Base-by-base conservation (phyloP, 2,329 filamentous ascomycete species). In the Pseudocercospora eumusae region DNA sequence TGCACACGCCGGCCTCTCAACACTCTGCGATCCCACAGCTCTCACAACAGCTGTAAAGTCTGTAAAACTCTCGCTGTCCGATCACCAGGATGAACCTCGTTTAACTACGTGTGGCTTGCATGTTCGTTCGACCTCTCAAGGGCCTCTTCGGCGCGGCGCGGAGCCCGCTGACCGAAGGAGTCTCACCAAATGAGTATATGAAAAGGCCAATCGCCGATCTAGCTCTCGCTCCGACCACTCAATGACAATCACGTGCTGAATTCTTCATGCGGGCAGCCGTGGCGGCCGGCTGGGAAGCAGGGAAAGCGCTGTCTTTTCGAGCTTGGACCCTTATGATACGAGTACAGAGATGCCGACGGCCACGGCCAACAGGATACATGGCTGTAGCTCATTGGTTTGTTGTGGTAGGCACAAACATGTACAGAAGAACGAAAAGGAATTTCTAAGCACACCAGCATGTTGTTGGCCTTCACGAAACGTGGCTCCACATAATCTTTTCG, bases 241-340 rank as follows among this genome's bases (percentile, higher is more conserved):
- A 10, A 50, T 50, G 7, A 18, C 36, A 40, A 28, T 62, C 60
- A 62, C 60, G 60, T 55, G 47, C 45, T 21, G 13, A 23, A 28
- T 54, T 25, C n/a, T 20, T 56, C 47, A 54, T 62, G 60, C 60
- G 57, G 56, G 56, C 45, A 42, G 27, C 60, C 60, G 60, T 28
- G 20, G 49, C 47, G 21, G 49, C 27, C 44, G 44, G 44, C 44
- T 23, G 23, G 18, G 20, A 25, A 21, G 27, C 28, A 36, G 52
- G 27, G 52, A 33, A 33, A 36, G 15, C 18, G 52, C n/a, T 18
- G 27, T 18, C 28, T 36, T 18, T 15, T 36, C 52, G 52, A 52
- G 23, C 47, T 52, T 52, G 25, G 47, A 52, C 47, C 44, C 44
- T 47, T 23, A 18, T 45, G 23, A 25, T 6, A 25, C 23, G 23